phyloP scores from a whole-genome alignment of 345 rosid genomes.

The Euphorbia tirucalli region DNA sequence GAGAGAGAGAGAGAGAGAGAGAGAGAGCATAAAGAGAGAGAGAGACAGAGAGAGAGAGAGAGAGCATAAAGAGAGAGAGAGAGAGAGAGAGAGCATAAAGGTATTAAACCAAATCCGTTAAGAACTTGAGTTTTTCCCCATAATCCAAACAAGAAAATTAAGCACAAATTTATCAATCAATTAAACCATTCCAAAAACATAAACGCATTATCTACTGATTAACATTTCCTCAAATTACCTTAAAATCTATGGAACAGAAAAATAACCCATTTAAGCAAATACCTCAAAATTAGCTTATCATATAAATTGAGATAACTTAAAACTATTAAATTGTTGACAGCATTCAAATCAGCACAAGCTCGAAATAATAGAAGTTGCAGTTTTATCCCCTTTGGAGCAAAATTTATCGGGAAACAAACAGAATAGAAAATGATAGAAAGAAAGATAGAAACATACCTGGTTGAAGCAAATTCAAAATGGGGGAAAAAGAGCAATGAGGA shows the following conservation, averaged over 20 bases:
- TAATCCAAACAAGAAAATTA: neutral
- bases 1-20: too few relatives aligned
- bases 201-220: neutral
- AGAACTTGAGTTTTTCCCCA: neutral
- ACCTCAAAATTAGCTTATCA: neutral
- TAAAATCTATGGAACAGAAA: neutral
- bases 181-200: neutral
- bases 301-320: neutral
- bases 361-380: neutral
- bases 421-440: neutral
- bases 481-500: too few relatives aligned
- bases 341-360: neutral
- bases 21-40: too few relatives aligned
- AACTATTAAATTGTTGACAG: neutral
- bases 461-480: neutral
- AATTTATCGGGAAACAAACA: neutral
- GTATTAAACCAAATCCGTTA: too few relatives aligned
- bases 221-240: slow-evolving; percentile 3
- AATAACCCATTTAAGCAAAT: neutral
- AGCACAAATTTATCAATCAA: neutral
- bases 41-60: too few relatives aligned
- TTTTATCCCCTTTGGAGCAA: neutral
- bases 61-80: too few relatives aligned
- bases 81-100: too few relatives aligned
- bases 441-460: slow-evolving; percentile 14